Evolutionary conservation across 1,139 yeast species (phyloP), one percentile per base, ranked within the genome.

Genomic region (Saccharomyces hybrid): DNA sequence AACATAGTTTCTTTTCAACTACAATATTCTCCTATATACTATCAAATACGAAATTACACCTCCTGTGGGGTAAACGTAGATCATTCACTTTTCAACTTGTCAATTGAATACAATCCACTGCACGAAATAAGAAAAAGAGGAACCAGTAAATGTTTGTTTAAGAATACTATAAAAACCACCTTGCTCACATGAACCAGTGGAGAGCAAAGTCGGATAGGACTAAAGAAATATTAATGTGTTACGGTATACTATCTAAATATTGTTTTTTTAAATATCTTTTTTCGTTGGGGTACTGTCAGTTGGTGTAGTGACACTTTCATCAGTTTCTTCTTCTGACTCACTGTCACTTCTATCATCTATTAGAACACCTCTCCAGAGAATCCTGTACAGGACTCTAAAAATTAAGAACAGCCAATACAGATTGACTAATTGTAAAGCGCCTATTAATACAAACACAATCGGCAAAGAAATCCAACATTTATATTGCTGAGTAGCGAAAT

Each of bases 391-490:
- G 62, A 91, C 86, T 69, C 97, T 81, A 55, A 86, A 62, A 58
- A 91, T 87, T 67, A 91, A 78, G 65, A 80, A 80, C 58, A 90
- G 77, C 98, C 98, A 91, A 73, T 86, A 91, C 14, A 79, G 65
- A 66, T 91, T 91, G 57, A 91, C 90, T 55, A 88, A 65, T 69
- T 91, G 97, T 59, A 91, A 78, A 1, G 91, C 89, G 55, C 80
- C 76, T 57, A 91, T 78, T 65, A 91, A 79, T 21, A 73, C 72
- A 66, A 91, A 90, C 3, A 91, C 91, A 68, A 91, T 88, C 58
- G 87, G 86, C 73, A 88, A 95, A 19, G 97, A 85, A 61, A 91
- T 86, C 83, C 86, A 88, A 74, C 97, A 91, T 73, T 91, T 91
- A 76, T 90, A 91, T 71, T 90, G 96, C 70, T 89, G 90, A 34